Percentiles rank a stretch among this genome's conserved stretches.
These are phyloP conservation scores for Lentinula detonsa DNA, from an alignment of 768 basidiomycete genomes.

Conservation along the genomic window DNA sequence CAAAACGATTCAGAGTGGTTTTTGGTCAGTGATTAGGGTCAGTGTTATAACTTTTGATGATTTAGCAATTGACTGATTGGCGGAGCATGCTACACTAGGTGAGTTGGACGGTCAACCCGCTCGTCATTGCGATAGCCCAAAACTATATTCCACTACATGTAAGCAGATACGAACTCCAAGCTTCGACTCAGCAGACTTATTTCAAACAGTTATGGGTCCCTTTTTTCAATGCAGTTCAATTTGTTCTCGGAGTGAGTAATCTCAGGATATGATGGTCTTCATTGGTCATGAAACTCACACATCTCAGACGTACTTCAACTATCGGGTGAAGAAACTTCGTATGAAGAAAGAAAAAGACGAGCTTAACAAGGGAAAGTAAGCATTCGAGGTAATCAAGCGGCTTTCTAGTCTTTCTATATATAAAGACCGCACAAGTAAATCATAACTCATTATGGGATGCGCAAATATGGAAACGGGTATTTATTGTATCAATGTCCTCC, in stretches of 20 bases:
- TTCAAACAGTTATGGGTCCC: conserved; percentile 73
- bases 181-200: conserved; percentile 3
- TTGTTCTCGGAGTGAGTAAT: conserved; percentile 62
- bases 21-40: conserved; percentile 70
- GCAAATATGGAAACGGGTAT: background rate
- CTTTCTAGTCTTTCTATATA: too few species aligned
- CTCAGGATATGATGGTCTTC: background rate
- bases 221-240: conserved; percentile 78
- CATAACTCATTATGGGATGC: too few species aligned
- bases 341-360: conserved; percentile 47
- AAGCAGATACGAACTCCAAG: conserved; percentile 13
- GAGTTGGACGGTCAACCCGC: conserved; percentile 74
- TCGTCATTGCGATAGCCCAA: conserved; percentile 72
- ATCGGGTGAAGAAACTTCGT: conserved; percentile 58
- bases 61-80: background rate
- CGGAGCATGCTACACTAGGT: conserved; percentile 37
- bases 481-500: conserved; percentile 9
- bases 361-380: conserved; percentile 14
- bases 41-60: conserved; percentile 14
- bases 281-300: conserved; percentile 2
- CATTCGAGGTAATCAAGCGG: background rate
- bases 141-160: conserved; percentile 75
- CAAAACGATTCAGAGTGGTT: conserved; percentile 65
- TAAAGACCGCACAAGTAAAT: too few species aligned
- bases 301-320: conserved; percentile 65